These are phyloP conservation scores for Suhomyces bribrorum DNA, from an alignment of 1,139 yeast species.

Conservation along the genomic window DNA sequence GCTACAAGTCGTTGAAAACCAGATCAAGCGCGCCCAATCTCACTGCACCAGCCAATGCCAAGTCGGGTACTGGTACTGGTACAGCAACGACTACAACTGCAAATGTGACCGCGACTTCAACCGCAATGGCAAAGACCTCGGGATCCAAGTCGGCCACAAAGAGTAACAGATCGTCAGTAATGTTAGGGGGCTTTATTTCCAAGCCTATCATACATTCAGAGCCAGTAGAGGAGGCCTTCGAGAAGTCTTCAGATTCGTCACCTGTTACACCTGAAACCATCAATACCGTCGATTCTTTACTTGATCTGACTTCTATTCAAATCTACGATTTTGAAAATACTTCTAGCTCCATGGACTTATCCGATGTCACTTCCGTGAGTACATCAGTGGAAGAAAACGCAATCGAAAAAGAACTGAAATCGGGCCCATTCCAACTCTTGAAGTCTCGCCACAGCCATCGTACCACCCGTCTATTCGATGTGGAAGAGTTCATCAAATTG, in stretches of 20 bases:
- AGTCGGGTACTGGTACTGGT: constrained; percentile 7
- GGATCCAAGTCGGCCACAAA: constrained; percentile 8
- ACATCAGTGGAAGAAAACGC: constrained; percentile 3
- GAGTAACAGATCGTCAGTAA: constrained; percentile 9
- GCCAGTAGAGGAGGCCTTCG: background rate
- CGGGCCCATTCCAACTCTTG: background rate
- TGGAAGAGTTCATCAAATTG: constrained; percentile 24
- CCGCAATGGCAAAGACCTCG: constrained; percentile 13
- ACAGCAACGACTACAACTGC: too few relatives aligned
- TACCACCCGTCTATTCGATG: constrained; percentile 25
- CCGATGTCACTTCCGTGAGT: constrained; percentile 7
- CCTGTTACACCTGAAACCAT: constrained; percentile 15
- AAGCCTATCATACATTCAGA: constrained; percentile 6
- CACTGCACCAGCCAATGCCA: constrained; percentile 4
- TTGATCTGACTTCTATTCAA: constrained; percentile 25
- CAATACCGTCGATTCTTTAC: constrained; percentile 21
- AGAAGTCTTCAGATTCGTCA: background rate
- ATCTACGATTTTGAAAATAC: constrained; percentile 22
- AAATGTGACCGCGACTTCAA: background rate
- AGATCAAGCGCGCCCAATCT: constrained; percentile 13
- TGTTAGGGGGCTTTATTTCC: constrained; percentile 10
- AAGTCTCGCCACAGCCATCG: constrained; percentile 19
- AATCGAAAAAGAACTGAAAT: background rate
- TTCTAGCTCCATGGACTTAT: constrained; percentile 3
- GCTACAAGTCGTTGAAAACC: constrained; percentile 19